Evolutionary conservation across 2,329 filamentous ascomycete genomes (phyloP), one percentile per base, ranked within the genome.

Genomic region (Chaetoscypha palmicola): DNA sequence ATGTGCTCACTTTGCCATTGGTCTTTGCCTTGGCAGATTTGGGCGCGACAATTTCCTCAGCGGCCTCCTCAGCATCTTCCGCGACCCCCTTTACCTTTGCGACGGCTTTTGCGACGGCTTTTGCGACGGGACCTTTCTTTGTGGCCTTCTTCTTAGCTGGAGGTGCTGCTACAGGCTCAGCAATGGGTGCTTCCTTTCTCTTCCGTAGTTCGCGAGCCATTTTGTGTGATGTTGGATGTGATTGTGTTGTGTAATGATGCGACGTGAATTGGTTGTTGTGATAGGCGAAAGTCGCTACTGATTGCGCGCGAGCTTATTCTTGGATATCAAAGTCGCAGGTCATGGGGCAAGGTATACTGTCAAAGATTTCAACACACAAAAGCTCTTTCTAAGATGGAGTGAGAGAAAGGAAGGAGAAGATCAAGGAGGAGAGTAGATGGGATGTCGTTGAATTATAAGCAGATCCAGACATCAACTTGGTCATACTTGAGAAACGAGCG

Each of bases 191-290:
- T n/a, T n/a, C n/a, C 64, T 79, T 79, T 68, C 77, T 75, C 67
- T 80, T 79, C 65, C 77, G 71, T 33, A 80, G 68, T 58, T 73
- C 73, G 55, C 73, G 68, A 50, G 74, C 72, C 77, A 80, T 79
- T 43, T 50, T 48, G 46, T n/a, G 21, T 14, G 30, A 31, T 49
- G 19, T n/a, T 45, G 37, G 24, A 16, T 16, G 23, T 36, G 26
- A 33, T 40, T 41, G 39, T 20, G 44, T 17, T 41, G 26, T 43
- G 48, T 34, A 43, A 37, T 37, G 22, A 39, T 31, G 48, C 33
- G 43, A 44, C 44, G 38, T 43, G 24, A 46, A 51, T 52, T 41
- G 23, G 32, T 24, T 22, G 35, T 34, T 47, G 35, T 52, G 50
- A 53, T 54, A 53, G 55, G 51, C 47, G 52, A 48, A 46, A 43